Evolutionary conservation across 768 basidiomycete species (phyloP).

Genomic region (Podaxis sp.): DNA sequence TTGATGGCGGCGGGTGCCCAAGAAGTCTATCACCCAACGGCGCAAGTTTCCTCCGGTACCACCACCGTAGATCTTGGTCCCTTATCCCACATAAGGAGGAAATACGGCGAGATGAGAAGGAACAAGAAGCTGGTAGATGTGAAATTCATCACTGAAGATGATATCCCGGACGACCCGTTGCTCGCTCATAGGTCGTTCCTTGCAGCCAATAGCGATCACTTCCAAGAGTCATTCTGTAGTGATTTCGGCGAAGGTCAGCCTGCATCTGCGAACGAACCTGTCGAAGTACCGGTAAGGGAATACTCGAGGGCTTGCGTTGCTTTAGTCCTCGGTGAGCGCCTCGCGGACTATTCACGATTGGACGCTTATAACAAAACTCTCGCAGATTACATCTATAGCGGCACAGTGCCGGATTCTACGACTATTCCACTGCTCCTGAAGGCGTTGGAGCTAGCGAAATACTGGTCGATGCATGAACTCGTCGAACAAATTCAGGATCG

Average conservation of each 20-base stretch:
- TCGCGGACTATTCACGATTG: background rate
- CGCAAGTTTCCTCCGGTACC: background rate
- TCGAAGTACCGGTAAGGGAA: background rate
- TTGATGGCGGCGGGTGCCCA: constrained; percentile 15
- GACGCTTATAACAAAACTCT: background rate
- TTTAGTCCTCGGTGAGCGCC: constrained; percentile 4
- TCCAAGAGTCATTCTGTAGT: constrained; percentile 10
- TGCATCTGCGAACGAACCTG: background rate
- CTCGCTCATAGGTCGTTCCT: constrained; percentile 17
- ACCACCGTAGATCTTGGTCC: background rate
- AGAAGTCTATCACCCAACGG: constrained; percentile 9
- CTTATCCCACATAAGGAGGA: background rate
- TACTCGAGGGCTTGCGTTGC: constrained; percentile 4
- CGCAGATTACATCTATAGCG: constrained; percentile 6
- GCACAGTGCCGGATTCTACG: background rate
- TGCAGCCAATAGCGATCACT: constrained; percentile 5
- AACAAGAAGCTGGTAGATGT: constrained; percentile 10
- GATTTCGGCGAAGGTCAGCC: constrained; percentile 4
- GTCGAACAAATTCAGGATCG: background rate
- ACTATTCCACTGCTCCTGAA: background rate
- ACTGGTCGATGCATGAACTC: constrained; percentile 7
- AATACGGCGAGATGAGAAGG: constrained; percentile 12
- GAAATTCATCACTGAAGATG: constrained; percentile 5
- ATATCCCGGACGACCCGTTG: constrained; percentile 1
- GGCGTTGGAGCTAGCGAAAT: background rate